Evolutionary conservation across 257 asterid genomes (phyloP), one percentile per base, ranked within the genome.

Genomic region (Voacanga thouarsii): DNA sequence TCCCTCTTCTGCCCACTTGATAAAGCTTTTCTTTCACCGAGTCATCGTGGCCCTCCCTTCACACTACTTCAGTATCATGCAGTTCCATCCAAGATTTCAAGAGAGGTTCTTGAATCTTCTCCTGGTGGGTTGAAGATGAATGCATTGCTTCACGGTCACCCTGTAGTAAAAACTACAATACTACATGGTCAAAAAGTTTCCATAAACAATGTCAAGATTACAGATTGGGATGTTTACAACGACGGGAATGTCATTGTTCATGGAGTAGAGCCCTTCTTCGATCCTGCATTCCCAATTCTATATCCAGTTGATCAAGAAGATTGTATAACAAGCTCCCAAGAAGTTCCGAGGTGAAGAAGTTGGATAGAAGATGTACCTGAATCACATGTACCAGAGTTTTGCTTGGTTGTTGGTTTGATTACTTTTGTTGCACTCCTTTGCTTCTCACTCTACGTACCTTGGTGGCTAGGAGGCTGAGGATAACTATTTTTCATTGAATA

Each of bases 1-100:
- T 63, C 79, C 50, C 23, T 76, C 15, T 76, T 76, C 19, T 61
- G 73, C 39, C 79, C 73, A 16, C 44, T 7, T 14, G 72, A 76
- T 47, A 76, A 45, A 47, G 45, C 63, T 47, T 76, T 76, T 7
- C 12, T 44, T 6, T 28, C 49, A 19, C 1, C 47, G 33, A 76
- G 60, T 28, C 60, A 76, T 21, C 45, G n/a, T 33, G 63, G 1
- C 0, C 79, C 79, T 63, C 72, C 73, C 15, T 30, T 26, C 44
- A 76, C 49, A 64, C 44, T 76, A 18, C 65, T 63, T 64, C 30
- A 76, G 60, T 63, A 63, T 23, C 79, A 76, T 24, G 8, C n/a
- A 1, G 73, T 76, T 24, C 79, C 79, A 1, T 63, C 67, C 23
- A 37, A 50, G 67, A 5, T 76, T 15, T 19, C 41, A 15, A 76